These are phyloP conservation scores for Pseudonectria buxi DNA, from an alignment of 2,329 filamentous ascomycete species.

Conservation along the genomic window DNA sequence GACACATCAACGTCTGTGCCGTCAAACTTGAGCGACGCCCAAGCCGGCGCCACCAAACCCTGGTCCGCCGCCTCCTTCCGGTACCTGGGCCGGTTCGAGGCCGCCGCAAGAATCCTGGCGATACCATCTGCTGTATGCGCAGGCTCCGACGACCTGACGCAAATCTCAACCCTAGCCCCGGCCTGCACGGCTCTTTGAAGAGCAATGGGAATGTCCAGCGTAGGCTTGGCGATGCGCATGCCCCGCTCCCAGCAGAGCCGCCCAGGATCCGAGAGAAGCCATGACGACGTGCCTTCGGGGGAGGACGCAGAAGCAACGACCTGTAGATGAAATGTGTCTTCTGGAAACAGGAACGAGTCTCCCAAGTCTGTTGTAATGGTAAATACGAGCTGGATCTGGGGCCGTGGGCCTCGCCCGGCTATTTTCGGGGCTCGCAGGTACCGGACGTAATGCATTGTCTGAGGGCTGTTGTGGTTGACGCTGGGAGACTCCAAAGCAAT, in stretches of 20 bases:
- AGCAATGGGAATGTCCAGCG: slow-evolving; percentile 21
- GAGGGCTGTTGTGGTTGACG: not conserved
- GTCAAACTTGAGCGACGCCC: slow-evolving; percentile 27
- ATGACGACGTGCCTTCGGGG: slow-evolving; percentile 14
- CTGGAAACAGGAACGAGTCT: slow-evolving; percentile 45
- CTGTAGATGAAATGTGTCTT: slow-evolving; percentile 36
- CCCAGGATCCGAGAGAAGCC: slow-evolving; percentile 19
- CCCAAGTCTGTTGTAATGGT: slow-evolving; percentile 53
- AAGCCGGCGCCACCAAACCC: slow-evolving; percentile 40
- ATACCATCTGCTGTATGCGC: slow-evolving; percentile 21
- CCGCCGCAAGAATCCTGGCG: slow-evolving; percentile 19
- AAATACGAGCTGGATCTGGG: slow-evolving; percentile 38
- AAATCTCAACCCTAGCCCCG: slow-evolving; percentile 21
- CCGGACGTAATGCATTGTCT: slow-evolving; percentile 51
- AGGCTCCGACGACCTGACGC: slow-evolving; percentile 20
- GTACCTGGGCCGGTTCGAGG: slow-evolving; percentile 11
- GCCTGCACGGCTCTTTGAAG: slow-evolving; percentile 19
- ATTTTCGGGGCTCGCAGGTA: slow-evolving; percentile 43
- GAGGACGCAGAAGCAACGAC: slow-evolving; percentile 25
- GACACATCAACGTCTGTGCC: slow-evolving; percentile 18
- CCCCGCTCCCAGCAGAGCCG: slow-evolving; percentile 27
- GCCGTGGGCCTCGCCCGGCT: slow-evolving; percentile 15
- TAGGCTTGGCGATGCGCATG: slow-evolving; percentile 35
- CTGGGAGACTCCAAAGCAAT: not conserved
- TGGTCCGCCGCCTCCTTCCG: slow-evolving; percentile 11